Percentiles rank a stretch among this genome's conserved stretches.
phyloP scores from a whole-genome alignment of 2,329 filamentous ascomycete genomes.

The Ascochyta pisi region DNA sequence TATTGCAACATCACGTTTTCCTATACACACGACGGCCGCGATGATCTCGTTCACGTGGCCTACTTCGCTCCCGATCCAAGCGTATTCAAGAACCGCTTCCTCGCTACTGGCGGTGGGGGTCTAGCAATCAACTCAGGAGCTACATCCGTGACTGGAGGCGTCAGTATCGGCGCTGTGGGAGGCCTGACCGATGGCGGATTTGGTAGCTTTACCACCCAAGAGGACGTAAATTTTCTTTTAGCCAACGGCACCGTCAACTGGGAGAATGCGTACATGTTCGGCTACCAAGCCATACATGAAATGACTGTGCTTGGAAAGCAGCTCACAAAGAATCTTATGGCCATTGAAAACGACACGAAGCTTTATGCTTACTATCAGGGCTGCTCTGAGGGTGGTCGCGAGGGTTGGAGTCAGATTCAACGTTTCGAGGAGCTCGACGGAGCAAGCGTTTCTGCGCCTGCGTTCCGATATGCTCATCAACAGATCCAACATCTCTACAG shows the following conservation, averaged over 20 bases:
- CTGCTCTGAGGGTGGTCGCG: conserved; percentile 60
- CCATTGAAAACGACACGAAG: conserved; percentile 16
- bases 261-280: conserved; percentile 58
- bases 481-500: conserved; percentile 55
- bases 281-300: conserved; percentile 60
- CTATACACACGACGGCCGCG: conserved; percentile 52
- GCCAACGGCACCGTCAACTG: conserved; percentile 60
- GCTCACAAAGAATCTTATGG: conserved; percentile 51
- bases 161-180: conserved; percentile 26
- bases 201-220: conserved; percentile 52
- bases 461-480: conserved; percentile 55
- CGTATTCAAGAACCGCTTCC: conserved; percentile 55
- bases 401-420: conserved; percentile 55
- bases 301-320: conserved; percentile 58
- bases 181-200: conserved; percentile 60
- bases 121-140: conserved; percentile 47
- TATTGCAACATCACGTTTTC: conserved; percentile 57
- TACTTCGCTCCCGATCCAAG: conserved; percentile 54
- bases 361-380: conserved; percentile 60
- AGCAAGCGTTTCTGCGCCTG: conserved; percentile 54
- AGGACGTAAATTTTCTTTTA: conserved; percentile 36
- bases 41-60: conserved; percentile 18
- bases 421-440: conserved; percentile 59
- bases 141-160: conserved; percentile 5
- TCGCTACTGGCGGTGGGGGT: conserved; percentile 56